Percentiles rank a stretch among this genome's conserved stretches.
These are phyloP conservation scores for Prunus mume DNA, from an alignment of 306 rosid species.

Conservation along the genomic window DNA sequence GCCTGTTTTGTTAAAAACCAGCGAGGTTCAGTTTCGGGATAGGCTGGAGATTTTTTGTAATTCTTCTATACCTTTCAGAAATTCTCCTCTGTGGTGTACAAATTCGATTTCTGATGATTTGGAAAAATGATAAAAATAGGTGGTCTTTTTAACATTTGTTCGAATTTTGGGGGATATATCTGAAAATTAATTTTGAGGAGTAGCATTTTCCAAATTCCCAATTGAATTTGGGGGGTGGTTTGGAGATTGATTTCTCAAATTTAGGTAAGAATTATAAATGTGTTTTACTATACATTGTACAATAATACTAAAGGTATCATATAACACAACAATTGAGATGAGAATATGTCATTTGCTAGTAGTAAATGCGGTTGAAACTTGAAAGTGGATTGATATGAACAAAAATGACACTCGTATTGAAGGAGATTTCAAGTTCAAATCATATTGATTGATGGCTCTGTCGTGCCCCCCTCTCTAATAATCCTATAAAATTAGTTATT, in stretches of 20 bases:
- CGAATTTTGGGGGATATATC: neutral
- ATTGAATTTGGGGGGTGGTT: neutral
- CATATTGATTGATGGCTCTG: too few species aligned
- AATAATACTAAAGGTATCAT: neutral
- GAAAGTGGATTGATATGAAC: too few species aligned
- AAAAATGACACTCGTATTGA: too few species aligned
- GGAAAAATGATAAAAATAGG: neutral
- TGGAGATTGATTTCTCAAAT: neutral
- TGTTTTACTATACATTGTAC: neutral
- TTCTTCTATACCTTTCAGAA: conserved; percentile 65
- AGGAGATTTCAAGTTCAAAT: too few species aligned
- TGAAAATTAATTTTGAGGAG: neutral
- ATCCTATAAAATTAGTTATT: too few species aligned
- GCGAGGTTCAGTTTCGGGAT: conserved; percentile 41
- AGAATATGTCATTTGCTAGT: neutral
- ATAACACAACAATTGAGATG: too few species aligned
- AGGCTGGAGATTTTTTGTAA: conserved; percentile 74
- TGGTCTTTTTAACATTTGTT: neutral
- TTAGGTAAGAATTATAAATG: neutral
- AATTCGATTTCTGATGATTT: neutral
- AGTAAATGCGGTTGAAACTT: too few species aligned
- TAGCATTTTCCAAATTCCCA: neutral
- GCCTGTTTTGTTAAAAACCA: conserved; percentile 62
- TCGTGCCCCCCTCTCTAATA: too few species aligned
- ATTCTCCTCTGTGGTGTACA: conserved; percentile 78